Evolutionary conservation across 345 rosid species (phyloP), one percentile per base, ranked within the genome.

Genomic region (Lumnitzera racemosa): DNA sequence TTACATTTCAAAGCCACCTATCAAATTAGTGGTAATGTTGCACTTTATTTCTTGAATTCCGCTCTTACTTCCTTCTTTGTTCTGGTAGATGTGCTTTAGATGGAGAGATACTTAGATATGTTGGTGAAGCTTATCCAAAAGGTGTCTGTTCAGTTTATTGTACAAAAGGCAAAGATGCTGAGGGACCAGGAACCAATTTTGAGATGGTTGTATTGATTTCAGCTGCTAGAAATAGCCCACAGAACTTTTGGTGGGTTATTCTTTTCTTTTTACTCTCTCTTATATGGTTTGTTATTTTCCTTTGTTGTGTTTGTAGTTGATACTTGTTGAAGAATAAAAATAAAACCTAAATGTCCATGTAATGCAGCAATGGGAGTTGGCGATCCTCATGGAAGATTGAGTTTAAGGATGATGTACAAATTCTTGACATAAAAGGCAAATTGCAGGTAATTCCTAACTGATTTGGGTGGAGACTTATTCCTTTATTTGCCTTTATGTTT

Each of bases 351-450:
- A 16, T 60, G 27, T 52, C 31, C 29, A 17, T 47, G 23, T 29
- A 36, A 5, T 63, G 54, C 61, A 94, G 99, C 70, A 88, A 84
- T 64, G 99, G 99, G 69, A 90, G 90, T 62, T 94, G 97, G 99
- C 91, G 92, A 41, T 90, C 96, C 11, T 68, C 84, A 41, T 94
- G 99, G 99, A 83, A 73, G 55, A 80, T 94, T 51, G 86, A 83
- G 69, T 90, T 86, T 73, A 81, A 72, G 69, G 99, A 88, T 72
- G 97, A 90, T 61, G 63, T 69, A 4, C 97, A 86, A 74, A 53
- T 83, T 58, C 83, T 94, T 59, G 83, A 81, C 69, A 8, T 88
- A 60, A 80, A 70, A 77, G 96, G 99, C 61, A 84, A 86, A 74
- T 31, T 88, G 71, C 96, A 90, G 95, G 99, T 90, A 79, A 23